A percentile compares a stretch with the other conserved stretches of the same genome.
These are phyloP conservation scores for Tuber aestivum DNA, from an alignment of 495 filamentous ascomycete genomes.

Conservation along the genomic window DNA sequence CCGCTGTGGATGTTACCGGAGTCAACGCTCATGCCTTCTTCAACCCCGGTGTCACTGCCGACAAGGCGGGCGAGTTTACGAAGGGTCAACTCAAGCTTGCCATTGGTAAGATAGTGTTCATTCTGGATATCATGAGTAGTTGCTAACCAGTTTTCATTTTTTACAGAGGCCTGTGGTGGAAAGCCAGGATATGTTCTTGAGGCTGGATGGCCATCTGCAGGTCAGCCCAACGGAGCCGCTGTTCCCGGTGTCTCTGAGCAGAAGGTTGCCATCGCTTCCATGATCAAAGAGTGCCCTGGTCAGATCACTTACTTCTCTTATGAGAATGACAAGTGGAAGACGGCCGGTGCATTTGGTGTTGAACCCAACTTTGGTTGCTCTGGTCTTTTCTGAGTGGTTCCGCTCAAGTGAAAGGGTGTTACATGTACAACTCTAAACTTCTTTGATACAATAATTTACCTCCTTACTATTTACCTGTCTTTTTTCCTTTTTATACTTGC, in stretches of 20 bases:
- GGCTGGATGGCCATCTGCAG: conserved; percentile 79
- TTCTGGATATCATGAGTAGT: background rate
- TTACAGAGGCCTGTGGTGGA: conserved; percentile 53
- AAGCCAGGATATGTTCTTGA: conserved; percentile 71
- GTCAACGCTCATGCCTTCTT: conserved; percentile 92
- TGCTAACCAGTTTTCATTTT: conserved; percentile 11
- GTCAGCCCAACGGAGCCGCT: conserved; percentile 63
- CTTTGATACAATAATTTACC: conserved; percentile 4
- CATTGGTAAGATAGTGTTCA: conserved; percentile 40
- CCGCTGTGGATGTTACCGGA: conserved; percentile 67
- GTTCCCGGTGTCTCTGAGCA: conserved; percentile 74
- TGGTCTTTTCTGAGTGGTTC: conserved; percentile 49
- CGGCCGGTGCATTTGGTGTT: conserved; percentile 59
- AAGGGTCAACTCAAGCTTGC: conserved; percentile 59
- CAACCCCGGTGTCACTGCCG: conserved; percentile 60
- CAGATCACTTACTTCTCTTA: conserved; percentile 73
- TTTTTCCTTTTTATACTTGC: background rate
- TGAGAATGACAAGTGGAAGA: conserved; percentile 77
- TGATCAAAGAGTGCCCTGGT: conserved; percentile 53
- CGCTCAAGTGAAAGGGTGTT: background rate
- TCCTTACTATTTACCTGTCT: background rate
- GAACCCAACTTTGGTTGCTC: conserved; percentile 75
- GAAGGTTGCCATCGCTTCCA: conserved; percentile 60
- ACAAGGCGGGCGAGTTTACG: conserved; percentile 68
- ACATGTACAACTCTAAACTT: background rate